Evolutionary conservation across 2,329 filamentous ascomycete genomes (phyloP).

Genomic region (Lasiodiplodia sp.): DNA sequence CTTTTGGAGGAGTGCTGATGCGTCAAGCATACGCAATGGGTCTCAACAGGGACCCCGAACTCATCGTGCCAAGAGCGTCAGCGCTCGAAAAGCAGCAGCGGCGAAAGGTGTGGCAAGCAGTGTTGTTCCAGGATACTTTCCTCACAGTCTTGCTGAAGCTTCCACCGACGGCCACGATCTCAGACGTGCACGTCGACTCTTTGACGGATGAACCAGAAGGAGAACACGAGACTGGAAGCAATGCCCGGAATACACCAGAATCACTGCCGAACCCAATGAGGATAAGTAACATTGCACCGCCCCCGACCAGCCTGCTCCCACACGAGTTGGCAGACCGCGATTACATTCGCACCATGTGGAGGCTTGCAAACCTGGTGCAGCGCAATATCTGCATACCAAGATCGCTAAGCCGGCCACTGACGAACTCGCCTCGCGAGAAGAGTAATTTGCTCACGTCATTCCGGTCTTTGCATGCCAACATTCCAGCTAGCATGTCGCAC

Average conservation of each 20-base stretch:
- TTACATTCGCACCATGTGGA: slow-evolving; percentile 80
- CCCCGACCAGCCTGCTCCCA: slow-evolving; percentile 40
- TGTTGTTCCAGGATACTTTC: slow-evolving; percentile 82
- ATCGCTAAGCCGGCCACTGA: slow-evolving; percentile 76
- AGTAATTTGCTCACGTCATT: slow-evolving; percentile 74
- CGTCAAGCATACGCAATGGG: slow-evolving; percentile 84
- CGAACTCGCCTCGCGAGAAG: slow-evolving; percentile 72
- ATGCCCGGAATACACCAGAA: slow-evolving; percentile 13
- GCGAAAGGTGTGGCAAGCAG: slow-evolving; percentile 82
- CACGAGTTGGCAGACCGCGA: slow-evolving; percentile 48
- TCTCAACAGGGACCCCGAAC: slow-evolving; percentile 78
- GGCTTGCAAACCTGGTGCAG: slow-evolving; percentile 78
- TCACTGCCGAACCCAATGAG: slow-evolving; percentile 55
- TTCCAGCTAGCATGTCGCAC: slow-evolving; percentile 73
- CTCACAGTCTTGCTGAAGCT: slow-evolving; percentile 79
- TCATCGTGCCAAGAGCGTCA: slow-evolving; percentile 70
- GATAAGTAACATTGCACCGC: slow-evolving; percentile 57
- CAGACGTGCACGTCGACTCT: slow-evolving; percentile 78
- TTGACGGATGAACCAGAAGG: slow-evolving; percentile 70
- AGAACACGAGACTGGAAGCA: slow-evolving; percentile 68
- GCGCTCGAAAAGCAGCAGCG: slow-evolving; percentile 79
- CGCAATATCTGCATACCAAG: slow-evolving; percentile 77
- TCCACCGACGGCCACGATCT: slow-evolving; percentile 79
- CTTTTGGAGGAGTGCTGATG: slow-evolving; percentile 78
- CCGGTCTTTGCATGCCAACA: slow-evolving; percentile 73